A percentile compares a stretch with the other conserved stretches of the same genome.
phyloP scores from a whole-genome alignment of 352 stramenopile species.

The Pythium dissotocum region DNA sequence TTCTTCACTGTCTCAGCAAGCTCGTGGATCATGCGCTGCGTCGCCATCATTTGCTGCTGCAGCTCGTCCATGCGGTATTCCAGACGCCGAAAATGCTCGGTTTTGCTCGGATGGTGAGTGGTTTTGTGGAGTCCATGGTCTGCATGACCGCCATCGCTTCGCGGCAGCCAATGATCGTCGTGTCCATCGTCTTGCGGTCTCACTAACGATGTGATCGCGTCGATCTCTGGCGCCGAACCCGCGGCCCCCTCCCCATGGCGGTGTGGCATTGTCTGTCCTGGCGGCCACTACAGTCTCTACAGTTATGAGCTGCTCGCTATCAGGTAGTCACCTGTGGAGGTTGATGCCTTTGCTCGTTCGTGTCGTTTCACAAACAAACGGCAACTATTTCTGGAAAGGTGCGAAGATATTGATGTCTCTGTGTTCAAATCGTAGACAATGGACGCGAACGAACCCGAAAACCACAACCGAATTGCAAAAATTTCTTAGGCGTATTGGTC shows the following conservation, averaged over 20 bases:
- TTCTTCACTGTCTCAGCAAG: conserved; percentile 46
- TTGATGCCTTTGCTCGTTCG: too few relatives aligned
- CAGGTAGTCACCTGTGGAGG: background rate
- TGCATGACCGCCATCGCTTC: background rate
- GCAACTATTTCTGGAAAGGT: background rate
- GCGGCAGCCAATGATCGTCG: background rate
- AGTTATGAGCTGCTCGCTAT: background rate
- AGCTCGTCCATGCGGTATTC: conserved; percentile 55
- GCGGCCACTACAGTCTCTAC: background rate
- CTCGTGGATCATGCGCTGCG: conserved; percentile 54
- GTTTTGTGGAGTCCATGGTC: background rate
- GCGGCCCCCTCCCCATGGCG: background rate
- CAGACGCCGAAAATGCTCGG: conserved; percentile 29
- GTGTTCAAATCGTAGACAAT: too few relatives aligned
- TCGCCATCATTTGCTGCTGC: conserved; percentile 40
- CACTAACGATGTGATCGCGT: background rate
- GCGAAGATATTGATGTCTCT: too few relatives aligned
- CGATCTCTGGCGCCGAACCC: background rate
- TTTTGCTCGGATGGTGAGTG: background rate
- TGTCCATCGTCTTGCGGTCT: background rate
- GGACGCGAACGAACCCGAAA: too few relatives aligned
- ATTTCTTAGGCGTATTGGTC: background rate
- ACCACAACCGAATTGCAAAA: too few relatives aligned
- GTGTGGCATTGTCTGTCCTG: background rate
- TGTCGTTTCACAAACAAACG: background rate